Conservation (phyloP, 192 early-diverging fungal species). For the Rhizoclosmatium globosum region DNA sequence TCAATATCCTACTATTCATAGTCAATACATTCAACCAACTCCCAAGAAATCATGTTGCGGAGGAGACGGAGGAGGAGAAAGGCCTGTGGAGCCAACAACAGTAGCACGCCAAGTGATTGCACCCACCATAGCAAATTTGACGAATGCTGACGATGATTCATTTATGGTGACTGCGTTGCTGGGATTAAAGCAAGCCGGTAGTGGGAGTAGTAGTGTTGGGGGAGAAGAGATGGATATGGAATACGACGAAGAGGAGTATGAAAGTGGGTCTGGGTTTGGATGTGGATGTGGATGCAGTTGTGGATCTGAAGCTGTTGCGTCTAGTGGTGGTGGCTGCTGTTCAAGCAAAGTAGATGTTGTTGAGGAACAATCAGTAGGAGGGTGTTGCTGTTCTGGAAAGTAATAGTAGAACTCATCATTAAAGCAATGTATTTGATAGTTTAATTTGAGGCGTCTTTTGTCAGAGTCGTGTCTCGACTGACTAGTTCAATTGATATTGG, state of each 20-base stretch:
- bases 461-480: no score
- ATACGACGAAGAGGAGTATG: slow-evolving; percentile 8
- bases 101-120: neutral
- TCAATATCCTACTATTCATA: neutral
- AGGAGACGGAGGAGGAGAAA: neutral
- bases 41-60: neutral
- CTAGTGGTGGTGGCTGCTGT: neutral
- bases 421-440: no score
- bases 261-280: neutral
- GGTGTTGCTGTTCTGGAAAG: neutral
- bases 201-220: neutral
- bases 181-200: neutral
- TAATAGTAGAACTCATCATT: no score
- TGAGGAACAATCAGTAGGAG: neutral
- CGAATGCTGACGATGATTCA: neutral
- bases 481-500: no score
- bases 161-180: slow-evolving; percentile 1
- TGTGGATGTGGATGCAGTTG: slow-evolving; percentile 25
- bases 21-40: slow-evolving; percentile 4
- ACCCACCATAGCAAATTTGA: neutral
- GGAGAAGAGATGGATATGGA: neutral
- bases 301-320: neutral
- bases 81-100: no score
- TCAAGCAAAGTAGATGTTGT: neutral
- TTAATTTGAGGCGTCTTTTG: no score